Conservation (phyloP, 768 basidiomycete genomes). For the Suillus placidus region DNA sequence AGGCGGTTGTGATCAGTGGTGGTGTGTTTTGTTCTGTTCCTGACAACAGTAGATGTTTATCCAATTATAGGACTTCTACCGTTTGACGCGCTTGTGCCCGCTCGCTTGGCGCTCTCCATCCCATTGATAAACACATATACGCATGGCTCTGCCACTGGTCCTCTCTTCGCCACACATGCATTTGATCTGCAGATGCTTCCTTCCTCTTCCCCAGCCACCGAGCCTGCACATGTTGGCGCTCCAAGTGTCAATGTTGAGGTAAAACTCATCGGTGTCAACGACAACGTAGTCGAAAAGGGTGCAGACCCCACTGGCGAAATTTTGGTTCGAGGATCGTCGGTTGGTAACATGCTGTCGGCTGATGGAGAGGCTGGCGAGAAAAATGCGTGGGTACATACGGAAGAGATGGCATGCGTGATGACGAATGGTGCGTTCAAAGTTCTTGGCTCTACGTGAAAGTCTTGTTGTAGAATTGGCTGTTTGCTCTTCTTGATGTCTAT, state of each 20-base stretch:
- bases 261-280: conserved; percentile 72
- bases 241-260: conserved; percentile 86
- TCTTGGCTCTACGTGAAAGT: conserved; percentile 13
- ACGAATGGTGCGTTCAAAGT: conserved; percentile 68
- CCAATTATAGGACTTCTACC: conserved; percentile 48
- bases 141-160: conserved; percentile 69
- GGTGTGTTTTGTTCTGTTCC: conserved; percentile 46
- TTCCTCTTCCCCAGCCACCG: conserved; percentile 31
- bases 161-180: conserved; percentile 80
- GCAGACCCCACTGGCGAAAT: conserved; percentile 66
- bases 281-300: conserved; percentile 64
- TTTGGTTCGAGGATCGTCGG: conserved; percentile 70
- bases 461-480: conserved; percentile 1
- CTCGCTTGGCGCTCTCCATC: conserved; percentile 75
- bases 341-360: conserved; percentile 56
- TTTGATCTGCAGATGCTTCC: conserved; percentile 83
- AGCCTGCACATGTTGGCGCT: conserved; percentile 63
- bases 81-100: conserved; percentile 53
- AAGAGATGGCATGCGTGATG: conserved; percentile 50
- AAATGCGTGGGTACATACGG: conserved; percentile 51
- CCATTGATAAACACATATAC: conserved; percentile 69
- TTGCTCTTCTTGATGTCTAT: background rate
- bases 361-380: conserved; percentile 34
- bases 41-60: background rate
- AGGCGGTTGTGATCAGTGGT: conserved; percentile 72